phyloP scores from a whole-genome alignment of 2,329 filamentous ascomycete genomes.

The Pseudocercospora musae region DNA sequence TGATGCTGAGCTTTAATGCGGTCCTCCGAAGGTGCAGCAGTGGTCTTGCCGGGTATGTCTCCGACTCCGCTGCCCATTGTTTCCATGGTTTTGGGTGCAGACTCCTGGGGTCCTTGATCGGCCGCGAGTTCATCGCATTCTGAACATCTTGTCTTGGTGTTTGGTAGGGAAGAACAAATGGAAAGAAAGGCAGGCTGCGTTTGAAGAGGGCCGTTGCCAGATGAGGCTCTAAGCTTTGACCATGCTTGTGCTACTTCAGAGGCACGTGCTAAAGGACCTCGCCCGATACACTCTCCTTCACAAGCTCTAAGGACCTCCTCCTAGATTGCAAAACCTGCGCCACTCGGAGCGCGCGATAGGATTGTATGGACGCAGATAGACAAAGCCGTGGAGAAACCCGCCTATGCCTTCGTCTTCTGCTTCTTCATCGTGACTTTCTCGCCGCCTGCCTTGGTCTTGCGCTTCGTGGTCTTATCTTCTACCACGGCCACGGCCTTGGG shows the following conservation, averaged over 20 bases:
- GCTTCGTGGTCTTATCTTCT: slow-evolving; percentile 21
- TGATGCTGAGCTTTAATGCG: not conserved
- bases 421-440: slow-evolving; percentile 19
- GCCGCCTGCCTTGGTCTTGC: slow-evolving; percentile 18
- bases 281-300: not conserved
- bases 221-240: not conserved
- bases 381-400: not conserved
- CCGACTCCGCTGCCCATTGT: not conserved
- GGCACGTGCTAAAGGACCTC: not conserved
- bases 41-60: not conserved
- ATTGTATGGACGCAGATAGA: not conserved
- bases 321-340: not conserved
- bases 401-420: slow-evolving; percentile 18
- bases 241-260: not conserved
- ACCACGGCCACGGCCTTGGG: slow-evolving; percentile 4
- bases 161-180: not conserved
- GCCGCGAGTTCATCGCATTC: not conserved
- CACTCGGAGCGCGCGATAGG: not conserved
- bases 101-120: not conserved
- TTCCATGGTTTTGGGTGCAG: not conserved
- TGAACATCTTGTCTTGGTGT: not conserved
- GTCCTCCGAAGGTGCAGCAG: not conserved
- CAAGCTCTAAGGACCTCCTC: not conserved
- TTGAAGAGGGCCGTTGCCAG: not conserved
- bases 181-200: not conserved